Base-by-base conservation (phyloP, 2,329 filamentous ascomycete genomes). In the Cordyceps fumosorosea region DNA sequence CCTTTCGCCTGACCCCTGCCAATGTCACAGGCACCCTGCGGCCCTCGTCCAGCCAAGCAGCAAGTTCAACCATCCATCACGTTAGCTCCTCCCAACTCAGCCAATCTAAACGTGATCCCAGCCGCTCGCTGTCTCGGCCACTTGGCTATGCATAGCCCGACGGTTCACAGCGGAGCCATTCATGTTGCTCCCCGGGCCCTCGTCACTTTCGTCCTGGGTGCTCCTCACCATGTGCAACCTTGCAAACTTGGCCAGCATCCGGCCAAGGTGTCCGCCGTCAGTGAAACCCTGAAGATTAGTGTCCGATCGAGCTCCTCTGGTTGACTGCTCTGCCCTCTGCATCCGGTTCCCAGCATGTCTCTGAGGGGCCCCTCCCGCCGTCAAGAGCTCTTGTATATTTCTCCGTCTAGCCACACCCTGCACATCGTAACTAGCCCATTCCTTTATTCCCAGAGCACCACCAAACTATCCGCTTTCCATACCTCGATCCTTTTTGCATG, bases 51-150 rank as follows among this genome's bases (percentile, higher is more conserved):
- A 53, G 57, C 24, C 50, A 34, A 60, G 50, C 56, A 37, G 34
- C 34, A 37, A 34, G 11, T 24, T 12, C 55, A 58, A 24, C 40
- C 55, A 58, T 50, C 55, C 47, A 42, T 16, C 56, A 58, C 45
- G 14, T 50, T 50, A 50, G 56, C 20, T 26, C 34, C 34, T 8
- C 32, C 42, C 22, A 5, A 5, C 40, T n/a, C 47, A 45, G 45
- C 60, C 60, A 62, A 62, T 62, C 60, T 56, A 18, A 53, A 56
- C 53, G 18, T 24, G 52, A 24, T 24, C 16, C 53, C 52, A 62
- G 53, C 29, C 60, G 60, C 60, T 62, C 50, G 22, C 44, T 32
- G 26, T n/a, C 40, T 51, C 34, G 47, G 32, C 48, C 57, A 44
- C 18, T 53, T 26, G 14, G 20, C 20, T 34, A 29, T 62, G 53